phyloP scores from a whole-genome alignment of 1,284 basidiomycete genomes.

The Chalciporus piperatoides region DNA sequence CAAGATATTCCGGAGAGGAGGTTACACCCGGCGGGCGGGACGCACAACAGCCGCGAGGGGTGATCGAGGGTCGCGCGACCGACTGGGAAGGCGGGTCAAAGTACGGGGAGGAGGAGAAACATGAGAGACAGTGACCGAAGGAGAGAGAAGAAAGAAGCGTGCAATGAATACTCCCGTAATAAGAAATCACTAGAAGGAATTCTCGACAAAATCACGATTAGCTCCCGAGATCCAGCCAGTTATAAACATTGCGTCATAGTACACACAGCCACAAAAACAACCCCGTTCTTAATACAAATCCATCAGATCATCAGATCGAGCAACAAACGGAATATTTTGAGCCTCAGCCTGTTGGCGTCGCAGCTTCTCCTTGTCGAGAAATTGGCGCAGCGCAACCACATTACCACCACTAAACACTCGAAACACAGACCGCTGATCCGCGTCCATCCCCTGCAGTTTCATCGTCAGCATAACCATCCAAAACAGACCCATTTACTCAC shows the following conservation, averaged over 20 bases:
- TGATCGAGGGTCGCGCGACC: not conserved
- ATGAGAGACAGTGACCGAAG: no score
- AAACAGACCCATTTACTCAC: slow-evolving; percentile 49
- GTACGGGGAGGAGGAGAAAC: not conserved
- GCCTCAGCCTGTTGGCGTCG: slow-evolving; percentile 54
- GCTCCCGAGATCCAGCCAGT: slow-evolving; percentile 2
- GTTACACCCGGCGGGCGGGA: not conserved
- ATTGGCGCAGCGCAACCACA: slow-evolving; percentile 59
- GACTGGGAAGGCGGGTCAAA: not conserved
- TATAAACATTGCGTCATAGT: slow-evolving; percentile 4
- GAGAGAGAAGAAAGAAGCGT: no score
- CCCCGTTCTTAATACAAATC: slow-evolving; percentile 46
- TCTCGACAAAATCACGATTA: not conserved
- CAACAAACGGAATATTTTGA: slow-evolving; percentile 52
- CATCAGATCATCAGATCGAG: slow-evolving; percentile 57
- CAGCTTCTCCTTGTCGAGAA: slow-evolving; percentile 61
- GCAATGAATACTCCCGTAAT: slow-evolving; percentile 12
- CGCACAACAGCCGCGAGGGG: not conserved
- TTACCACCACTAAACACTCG: slow-evolving; percentile 81
- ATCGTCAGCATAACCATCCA: slow-evolving; percentile 13
- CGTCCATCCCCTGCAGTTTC: slow-evolving; percentile 42
- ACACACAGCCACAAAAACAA: not conserved
- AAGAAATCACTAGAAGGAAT: not conserved
- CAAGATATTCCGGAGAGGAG: not conserved
- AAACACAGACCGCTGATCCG: slow-evolving; percentile 68